Evolutionary conservation across 352 stramenopile genomes (phyloP), one percentile per base, ranked within the genome.

Genomic region (Pythium monospermum): DNA sequence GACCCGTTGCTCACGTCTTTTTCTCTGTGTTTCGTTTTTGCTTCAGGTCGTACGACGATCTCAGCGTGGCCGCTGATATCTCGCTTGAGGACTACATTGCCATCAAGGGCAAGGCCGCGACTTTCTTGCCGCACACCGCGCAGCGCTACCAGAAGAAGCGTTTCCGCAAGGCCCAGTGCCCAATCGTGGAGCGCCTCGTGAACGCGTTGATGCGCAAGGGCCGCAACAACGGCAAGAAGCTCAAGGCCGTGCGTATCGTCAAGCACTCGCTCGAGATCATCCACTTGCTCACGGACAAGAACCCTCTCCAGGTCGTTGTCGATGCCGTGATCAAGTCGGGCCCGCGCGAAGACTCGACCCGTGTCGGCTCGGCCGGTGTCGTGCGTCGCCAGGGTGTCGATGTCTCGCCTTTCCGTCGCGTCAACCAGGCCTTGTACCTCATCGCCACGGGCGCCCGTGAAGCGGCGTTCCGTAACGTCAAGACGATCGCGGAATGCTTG

Each of bases 141-240:
- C 96, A 98, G 71, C 95, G 96, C 62, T 99, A 99, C 87, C 97
- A 99, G 88, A 98, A 98, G 84, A 99, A 99, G 86, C 87, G 96
- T 55, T 99, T 99, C 84, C 95, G 96, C 69, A 99, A 99, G 91
- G 97, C 96, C 49, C 94, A 97, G 72, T 99, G 97, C 87, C 97
- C 97, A 47, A 98, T 99, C 62, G 95, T 98, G 50, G 97, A 99
- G 78, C 94, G 97, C 59, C 84, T 99, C 52, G 82, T 88, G 49
- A 98, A 97, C 71, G 93, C 88, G 49, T 75, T 99, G 15, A 99
- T 99, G 97, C 89, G 94, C 71, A 98, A 99, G 78, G 96, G 96
- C 44, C 90, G 97, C 58, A 99, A 99, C 93, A 95, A 68, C 41
- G 97, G 97, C 71, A 99, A 99, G 92, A 99, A 99, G 89, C 76